Conservation (phyloP, 2,329 filamentous ascomycete genomes). For the Claviceps purpurea region DNA sequence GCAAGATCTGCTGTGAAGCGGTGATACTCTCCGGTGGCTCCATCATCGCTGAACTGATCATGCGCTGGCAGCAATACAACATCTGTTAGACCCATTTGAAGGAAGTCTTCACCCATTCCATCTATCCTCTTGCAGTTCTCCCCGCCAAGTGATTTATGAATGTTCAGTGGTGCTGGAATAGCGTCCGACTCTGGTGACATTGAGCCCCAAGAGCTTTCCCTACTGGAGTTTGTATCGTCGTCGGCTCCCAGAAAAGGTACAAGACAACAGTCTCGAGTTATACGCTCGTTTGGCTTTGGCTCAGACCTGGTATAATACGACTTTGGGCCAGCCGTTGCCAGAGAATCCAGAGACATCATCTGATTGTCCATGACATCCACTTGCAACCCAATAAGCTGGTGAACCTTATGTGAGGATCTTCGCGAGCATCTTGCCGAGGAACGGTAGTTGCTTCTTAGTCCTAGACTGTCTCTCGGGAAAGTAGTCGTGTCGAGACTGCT, state of each 20-base stretch:
- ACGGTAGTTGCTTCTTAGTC: neutral
- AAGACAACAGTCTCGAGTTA: slow-evolving; percentile 3
- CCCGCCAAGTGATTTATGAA: slow-evolving; percentile 3
- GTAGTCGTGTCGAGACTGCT: neutral
- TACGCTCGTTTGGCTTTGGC: neutral
- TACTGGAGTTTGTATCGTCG: slow-evolving; percentile 9
- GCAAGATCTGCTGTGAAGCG: slow-evolving; percentile 20
- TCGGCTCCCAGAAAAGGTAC: slow-evolving; percentile 11
- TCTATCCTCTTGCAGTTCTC: slow-evolving; percentile 3
- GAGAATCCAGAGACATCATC: neutral
- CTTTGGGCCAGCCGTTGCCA: slow-evolving; percentile 3
- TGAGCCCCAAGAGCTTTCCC: slow-evolving; percentile 11
- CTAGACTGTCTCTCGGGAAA: neutral
- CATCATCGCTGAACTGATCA: slow-evolving; percentile 18
- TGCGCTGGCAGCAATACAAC: slow-evolving; percentile 6
- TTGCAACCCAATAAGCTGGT: slow-evolving; percentile 28
- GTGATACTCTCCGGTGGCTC: slow-evolving; percentile 22
- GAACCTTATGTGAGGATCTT: slow-evolving; percentile 25
- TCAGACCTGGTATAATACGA: slow-evolving; percentile 2
- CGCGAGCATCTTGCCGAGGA: slow-evolving; percentile 2
- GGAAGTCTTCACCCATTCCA: neutral
- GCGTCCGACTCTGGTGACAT: slow-evolving; percentile 8
- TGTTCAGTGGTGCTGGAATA: slow-evolving; percentile 5
- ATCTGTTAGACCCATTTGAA: slow-evolving; percentile 3
- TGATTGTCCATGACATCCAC: slow-evolving; percentile 15